Percentiles rank a stretch among this genome's conserved stretches.
Evolutionary conservation across 768 basidiomycete genomes (phyloP).

Genomic region (Russula sp.): DNA sequence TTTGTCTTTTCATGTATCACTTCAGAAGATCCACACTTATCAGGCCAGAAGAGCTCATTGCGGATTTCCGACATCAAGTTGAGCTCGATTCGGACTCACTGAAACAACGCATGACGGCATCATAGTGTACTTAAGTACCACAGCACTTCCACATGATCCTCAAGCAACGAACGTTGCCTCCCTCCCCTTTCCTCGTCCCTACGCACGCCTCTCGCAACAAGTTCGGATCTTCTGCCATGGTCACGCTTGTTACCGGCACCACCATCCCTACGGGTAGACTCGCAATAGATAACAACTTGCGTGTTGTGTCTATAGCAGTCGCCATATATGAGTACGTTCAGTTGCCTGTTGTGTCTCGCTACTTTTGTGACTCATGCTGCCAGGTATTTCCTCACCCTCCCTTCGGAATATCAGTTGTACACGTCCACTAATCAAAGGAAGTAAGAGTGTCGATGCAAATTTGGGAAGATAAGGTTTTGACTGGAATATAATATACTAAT

Average conservation of each 20-base stretch:
- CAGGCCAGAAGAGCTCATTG: too few species aligned
- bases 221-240: background rate
- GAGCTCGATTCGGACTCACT: too few species aligned
- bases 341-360: background rate
- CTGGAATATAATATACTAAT: background rate
- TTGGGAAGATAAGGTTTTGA: background rate
- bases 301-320: conserved; percentile 2
- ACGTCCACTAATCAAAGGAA: background rate
- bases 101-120: too few species aligned
- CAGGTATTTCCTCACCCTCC: conserved; percentile 20
- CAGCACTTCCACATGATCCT: too few species aligned
- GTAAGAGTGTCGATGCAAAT: background rate
- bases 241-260: background rate
- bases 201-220: background rate
- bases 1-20: too few species aligned
- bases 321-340: conserved; percentile 10
- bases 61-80: too few species aligned
- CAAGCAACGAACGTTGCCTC: background rate
- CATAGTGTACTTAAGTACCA: background rate
- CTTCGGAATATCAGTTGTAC: conserved; percentile 17
- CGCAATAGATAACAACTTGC: conserved; percentile 3
- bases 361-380: background rate
- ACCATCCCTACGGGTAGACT: background rate
- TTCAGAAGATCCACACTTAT: too few species aligned
- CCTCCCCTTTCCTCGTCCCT: too few species aligned